These are phyloP conservation scores for Exophiala alcalophila DNA, from an alignment of 2,329 filamentous ascomycete genomes.

Conservation along the genomic window DNA sequence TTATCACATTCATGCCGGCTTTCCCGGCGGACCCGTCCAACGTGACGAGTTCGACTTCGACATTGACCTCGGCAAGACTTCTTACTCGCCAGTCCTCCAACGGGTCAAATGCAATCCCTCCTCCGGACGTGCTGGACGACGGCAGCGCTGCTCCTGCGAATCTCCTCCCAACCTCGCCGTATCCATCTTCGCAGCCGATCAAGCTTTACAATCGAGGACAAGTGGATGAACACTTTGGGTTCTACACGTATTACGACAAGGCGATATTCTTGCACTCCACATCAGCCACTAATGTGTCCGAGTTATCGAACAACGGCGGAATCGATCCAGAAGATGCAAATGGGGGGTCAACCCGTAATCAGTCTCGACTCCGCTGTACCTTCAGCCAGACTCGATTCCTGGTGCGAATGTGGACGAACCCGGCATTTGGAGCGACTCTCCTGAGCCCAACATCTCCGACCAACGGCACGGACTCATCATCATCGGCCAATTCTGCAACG, in stretches of 20 bases:
- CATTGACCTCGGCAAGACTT: slow-evolving; percentile 26
- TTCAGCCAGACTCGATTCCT: slow-evolving; percentile 61
- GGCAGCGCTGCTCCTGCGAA: slow-evolving; percentile 70
- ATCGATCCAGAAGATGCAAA: slow-evolving; percentile 43
- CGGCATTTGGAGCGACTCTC: slow-evolving; percentile 35
- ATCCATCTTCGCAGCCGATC: slow-evolving; percentile 67
- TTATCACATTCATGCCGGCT: slow-evolving; percentile 65
- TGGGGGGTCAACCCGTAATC: slow-evolving; percentile 48
- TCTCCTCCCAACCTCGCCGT: slow-evolving; percentile 59
- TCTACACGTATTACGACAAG: slow-evolving; percentile 88
- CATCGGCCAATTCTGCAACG: slow-evolving; percentile 38
- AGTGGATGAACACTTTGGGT: slow-evolving; percentile 82
- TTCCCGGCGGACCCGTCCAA: slow-evolving; percentile 40
- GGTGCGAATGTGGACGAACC: slow-evolving; percentile 62
- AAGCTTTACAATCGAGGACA: slow-evolving; percentile 80
- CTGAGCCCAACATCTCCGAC: slow-evolving; percentile 24
- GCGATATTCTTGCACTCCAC: slow-evolving; percentile 67
- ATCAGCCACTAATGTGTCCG: slow-evolving; percentile 18
- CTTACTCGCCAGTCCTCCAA: slow-evolving; percentile 28
- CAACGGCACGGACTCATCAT: slow-evolving; percentile 20
- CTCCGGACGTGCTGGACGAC: slow-evolving; percentile 39
- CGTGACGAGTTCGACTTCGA: slow-evolving; percentile 13
- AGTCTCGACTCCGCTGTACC: slow-evolving; percentile 53
- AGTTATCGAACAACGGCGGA: slow-evolving; percentile 28
- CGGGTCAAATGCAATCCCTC: slow-evolving; percentile 23